A percentile compares a stretch with the other conserved stretches of the same genome.
Conservation (phyloP, 345 rosid genomes). For the Brassica napus region Da-Ae NC_063444.1:41759501-41760000, state of each 20-base stretch:
- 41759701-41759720: constrained; percentile 1
- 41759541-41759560: constrained; percentile 46
- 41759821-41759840: background rate
- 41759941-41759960: background rate
- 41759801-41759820: too few relatives aligned
- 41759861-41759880: background rate
- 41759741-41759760: constrained; percentile 1
- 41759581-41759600: background rate
- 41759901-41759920: background rate
- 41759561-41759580: constrained; percentile 13
- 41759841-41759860: too few relatives aligned
- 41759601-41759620: background rate
- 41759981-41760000: constrained; percentile 21
- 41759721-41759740: background rate
- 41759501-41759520: constrained; percentile 90
- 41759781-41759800: too few relatives aligned
- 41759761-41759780: background rate
- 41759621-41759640: constrained; percentile 7
- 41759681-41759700: constrained; percentile 2
- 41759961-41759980: constrained; percentile 1
- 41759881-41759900: background rate
- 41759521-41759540: constrained; percentile 83
- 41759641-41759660: background rate
- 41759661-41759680: constrained; percentile 13
- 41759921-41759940: background rate